Evolutionary conservation across 805 yeast genomes (phyloP).

Genomic region (Isabelozyma rhagii): DNA sequence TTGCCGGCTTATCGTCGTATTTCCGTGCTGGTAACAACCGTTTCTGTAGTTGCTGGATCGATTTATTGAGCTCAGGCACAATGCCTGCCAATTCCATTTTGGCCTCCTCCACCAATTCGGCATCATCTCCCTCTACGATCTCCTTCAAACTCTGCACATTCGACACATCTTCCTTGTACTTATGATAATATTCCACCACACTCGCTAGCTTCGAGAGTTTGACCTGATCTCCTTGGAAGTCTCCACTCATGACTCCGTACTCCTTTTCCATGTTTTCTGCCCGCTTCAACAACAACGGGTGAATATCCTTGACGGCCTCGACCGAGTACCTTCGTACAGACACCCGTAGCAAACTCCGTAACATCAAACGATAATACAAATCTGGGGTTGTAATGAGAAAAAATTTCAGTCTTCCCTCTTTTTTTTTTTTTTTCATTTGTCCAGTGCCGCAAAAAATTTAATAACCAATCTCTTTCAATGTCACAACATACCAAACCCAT

Average conservation of each 20-base stretch:
- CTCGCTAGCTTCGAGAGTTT: constrained; percentile 29
- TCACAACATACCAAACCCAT: background rate
- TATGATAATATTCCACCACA: constrained; percentile 28
- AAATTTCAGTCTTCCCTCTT: too few relatives aligned
- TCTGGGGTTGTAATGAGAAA: background rate
- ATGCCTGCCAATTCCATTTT: constrained; percentile 49
- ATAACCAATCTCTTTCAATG: background rate
- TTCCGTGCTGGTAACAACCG: constrained; percentile 73
- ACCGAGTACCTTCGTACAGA: background rate
- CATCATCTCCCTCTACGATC: constrained; percentile 28
- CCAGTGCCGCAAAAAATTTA: too few relatives aligned
- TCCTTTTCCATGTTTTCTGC: constrained; percentile 31
- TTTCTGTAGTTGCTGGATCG: constrained; percentile 47
- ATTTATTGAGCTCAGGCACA: constrained; percentile 41
- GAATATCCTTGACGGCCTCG: constrained; percentile 14
- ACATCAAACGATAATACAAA: background rate
- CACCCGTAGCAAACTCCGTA: background rate
- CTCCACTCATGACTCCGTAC: constrained; percentile 18
- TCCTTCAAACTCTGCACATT: constrained; percentile 23
- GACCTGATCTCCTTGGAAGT: constrained; percentile 15
- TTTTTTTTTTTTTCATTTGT: too few relatives aligned
- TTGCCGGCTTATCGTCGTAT: constrained; percentile 71
- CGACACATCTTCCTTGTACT: constrained; percentile 23
- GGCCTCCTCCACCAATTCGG: constrained; percentile 54
- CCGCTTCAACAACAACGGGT: constrained; percentile 37